A percentile compares a stretch with the other conserved stretches of the same genome.
Evolutionary conservation across 352 stramenopile species (phyloP).

Genomic region (Phytophthora palmivora): DNA sequence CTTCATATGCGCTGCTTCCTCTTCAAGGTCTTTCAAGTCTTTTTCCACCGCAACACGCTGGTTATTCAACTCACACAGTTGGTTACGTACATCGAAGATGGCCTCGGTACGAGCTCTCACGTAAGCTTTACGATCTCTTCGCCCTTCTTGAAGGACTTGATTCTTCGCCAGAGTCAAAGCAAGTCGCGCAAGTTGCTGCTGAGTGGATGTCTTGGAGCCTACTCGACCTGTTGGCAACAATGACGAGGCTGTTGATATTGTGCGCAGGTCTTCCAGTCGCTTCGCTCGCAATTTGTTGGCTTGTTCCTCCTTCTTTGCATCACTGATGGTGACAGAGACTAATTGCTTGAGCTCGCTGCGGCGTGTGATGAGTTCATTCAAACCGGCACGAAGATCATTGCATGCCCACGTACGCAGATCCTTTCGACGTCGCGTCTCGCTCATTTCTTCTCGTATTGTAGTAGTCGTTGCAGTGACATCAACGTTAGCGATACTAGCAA

Average conservation of each 20-base stretch:
- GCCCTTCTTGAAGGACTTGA: slow-evolving; percentile 34
- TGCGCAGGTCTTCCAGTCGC: slow-evolving; percentile 52
- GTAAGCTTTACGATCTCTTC: slow-evolving; percentile 28
- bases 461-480: slow-evolving; percentile 20
- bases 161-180: slow-evolving; percentile 25
- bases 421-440: slow-evolving; percentile 48
- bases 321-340: slow-evolving; percentile 43
- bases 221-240: slow-evolving; percentile 18
- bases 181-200: slow-evolving; percentile 32
- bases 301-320: slow-evolving; percentile 68
- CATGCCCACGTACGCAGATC: slow-evolving; percentile 66
- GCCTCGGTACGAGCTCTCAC: slow-evolving; percentile 56
- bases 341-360: slow-evolving; percentile 72
- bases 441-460: slow-evolving; percentile 48
- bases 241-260: slow-evolving; percentile 15
- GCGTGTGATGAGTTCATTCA: slow-evolving; percentile 65
- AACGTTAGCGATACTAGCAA: background rate
- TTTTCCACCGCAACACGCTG: slow-evolving; percentile 29
- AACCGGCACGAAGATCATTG: slow-evolving; percentile 48
- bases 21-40: slow-evolving; percentile 37
- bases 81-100: slow-evolving; percentile 70
- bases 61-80: slow-evolving; percentile 43
- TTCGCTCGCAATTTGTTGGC: slow-evolving; percentile 59
- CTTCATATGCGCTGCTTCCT: slow-evolving; percentile 53
- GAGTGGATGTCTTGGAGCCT: slow-evolving; percentile 25